phyloP scores from a whole-genome alignment of 352 stramenopile species.

The Pythium folliculosum region DNA sequence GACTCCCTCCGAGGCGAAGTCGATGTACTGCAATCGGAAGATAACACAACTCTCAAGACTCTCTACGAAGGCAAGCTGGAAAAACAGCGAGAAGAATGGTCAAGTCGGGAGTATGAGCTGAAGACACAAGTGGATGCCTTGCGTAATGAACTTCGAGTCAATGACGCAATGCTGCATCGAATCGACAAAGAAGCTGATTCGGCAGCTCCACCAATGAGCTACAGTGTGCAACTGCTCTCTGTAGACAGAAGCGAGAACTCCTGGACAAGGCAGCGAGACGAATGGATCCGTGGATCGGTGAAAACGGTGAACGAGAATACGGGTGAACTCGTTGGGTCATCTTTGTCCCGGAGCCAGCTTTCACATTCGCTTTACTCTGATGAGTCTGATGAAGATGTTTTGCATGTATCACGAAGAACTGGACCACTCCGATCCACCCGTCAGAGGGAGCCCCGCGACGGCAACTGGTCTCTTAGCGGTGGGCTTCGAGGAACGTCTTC shows the following conservation, averaged over 20 bases:
- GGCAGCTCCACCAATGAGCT: background rate
- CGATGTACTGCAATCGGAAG: slow-evolving; percentile 62
- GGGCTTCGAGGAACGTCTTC: background rate
- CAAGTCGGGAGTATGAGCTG: slow-evolving; percentile 36
- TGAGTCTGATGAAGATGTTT: slow-evolving; percentile 7
- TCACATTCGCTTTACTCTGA: slow-evolving; percentile 36
- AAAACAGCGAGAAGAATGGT: slow-evolving; percentile 56
- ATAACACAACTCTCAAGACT: slow-evolving; percentile 49
- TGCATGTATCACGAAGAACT: background rate
- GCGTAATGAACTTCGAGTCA: slow-evolving; percentile 47
- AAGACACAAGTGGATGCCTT: slow-evolving; percentile 57
- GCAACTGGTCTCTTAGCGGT: background rate
- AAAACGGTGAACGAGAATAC: slow-evolving; percentile 35
- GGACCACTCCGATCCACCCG: background rate
- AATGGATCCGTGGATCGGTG: slow-evolving; percentile 14
- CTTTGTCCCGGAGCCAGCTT: slow-evolving; percentile 60
- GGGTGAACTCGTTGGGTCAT: slow-evolving; percentile 42
- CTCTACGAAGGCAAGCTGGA: slow-evolving; percentile 51
- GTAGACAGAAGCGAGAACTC: slow-evolving; percentile 1
- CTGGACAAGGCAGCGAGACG: slow-evolving; percentile 15
- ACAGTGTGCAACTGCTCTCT: background rate
- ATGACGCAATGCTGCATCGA: slow-evolving; percentile 31
- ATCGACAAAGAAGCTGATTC: background rate
- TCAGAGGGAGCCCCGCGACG: background rate
- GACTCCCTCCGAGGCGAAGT: slow-evolving; percentile 67